Evolutionary conservation across 2,329 filamentous ascomycete genomes (phyloP).

Genomic region (Mollisiaceae sp.): DNA sequence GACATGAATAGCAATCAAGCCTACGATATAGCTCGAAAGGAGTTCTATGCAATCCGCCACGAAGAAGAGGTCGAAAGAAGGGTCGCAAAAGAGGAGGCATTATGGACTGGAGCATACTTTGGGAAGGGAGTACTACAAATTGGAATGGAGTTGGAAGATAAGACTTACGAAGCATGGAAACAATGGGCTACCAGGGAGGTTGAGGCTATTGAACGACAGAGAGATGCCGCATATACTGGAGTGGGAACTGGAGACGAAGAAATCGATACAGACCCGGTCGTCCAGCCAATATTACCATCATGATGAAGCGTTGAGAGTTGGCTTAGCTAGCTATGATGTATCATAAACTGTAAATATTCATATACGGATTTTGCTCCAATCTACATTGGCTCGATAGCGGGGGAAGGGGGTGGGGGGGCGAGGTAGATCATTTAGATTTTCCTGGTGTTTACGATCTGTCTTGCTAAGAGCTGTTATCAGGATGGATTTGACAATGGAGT

Average conservation of each 20-base stretch:
- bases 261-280: conserved; percentile 13
- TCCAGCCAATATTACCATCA: not conserved
- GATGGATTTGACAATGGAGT: too few relatives aligned
- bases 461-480: too few relatives aligned
- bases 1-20: conserved; percentile 68
- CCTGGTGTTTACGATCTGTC: too few relatives aligned
- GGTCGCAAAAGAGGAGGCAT: conserved; percentile 86
- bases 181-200: conserved; percentile 67
- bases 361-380: not conserved
- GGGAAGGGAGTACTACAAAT: conserved; percentile 77
- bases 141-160: conserved; percentile 81
- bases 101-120: conserved; percentile 86
- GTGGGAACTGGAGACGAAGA: conserved; percentile 43
- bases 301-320: conserved; percentile 15
- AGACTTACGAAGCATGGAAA: conserved; percentile 84
- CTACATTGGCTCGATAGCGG: not conserved
- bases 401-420: too few relatives aligned
- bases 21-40: conserved; percentile 85
- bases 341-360: conserved; percentile 18
- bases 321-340: conserved; percentile 2
- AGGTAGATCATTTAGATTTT: too few relatives aligned
- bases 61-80: conserved; percentile 81
- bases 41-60: conserved; percentile 88
- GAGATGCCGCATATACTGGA: conserved; percentile 51
- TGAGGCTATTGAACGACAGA: conserved; percentile 47